A percentile compares a stretch with the other conserved stretches of the same genome.
Conservation (phyloP, 768 basidiomycete species). For the Aureoboletus auriporus region DNA sequence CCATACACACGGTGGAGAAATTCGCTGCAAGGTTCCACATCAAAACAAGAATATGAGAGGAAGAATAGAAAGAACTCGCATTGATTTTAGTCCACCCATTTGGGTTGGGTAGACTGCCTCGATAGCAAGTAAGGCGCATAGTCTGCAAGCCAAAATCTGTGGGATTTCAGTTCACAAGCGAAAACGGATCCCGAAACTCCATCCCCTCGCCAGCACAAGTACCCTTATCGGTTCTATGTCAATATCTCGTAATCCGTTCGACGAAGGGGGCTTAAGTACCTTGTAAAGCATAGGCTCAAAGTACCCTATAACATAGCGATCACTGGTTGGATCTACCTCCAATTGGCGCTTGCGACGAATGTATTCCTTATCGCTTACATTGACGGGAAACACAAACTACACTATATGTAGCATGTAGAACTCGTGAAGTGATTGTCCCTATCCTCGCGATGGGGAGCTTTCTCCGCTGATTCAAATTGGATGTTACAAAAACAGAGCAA, state of each 20-base stretch:
- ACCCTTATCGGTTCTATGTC: not conserved
- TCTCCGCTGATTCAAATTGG: too few relatives aligned
- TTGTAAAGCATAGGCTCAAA: constrained; percentile 10
- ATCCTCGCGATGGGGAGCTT: not conserved
- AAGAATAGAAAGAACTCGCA: not conserved
- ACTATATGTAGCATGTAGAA: not conserved
- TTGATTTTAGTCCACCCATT: constrained; percentile 12
- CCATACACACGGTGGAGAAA: constrained; percentile 3
- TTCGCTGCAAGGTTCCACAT: not conserved
- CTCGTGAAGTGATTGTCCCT: not conserved
- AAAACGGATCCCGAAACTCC: constrained; percentile 9
- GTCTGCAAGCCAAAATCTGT: constrained; percentile 1
- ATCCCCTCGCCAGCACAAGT: not conserved
- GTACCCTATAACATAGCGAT: constrained; percentile 7
- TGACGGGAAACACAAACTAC: not conserved
- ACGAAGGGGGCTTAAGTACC: not conserved
- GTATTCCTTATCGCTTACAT: constrained; percentile 8
- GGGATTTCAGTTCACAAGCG: not conserved
- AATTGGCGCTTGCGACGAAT: not conserved
- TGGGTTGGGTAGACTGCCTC: constrained; percentile 2
- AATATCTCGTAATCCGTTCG: not conserved
- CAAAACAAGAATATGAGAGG: not conserved
- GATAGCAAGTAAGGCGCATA: constrained; percentile 6
- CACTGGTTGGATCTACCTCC: not conserved
- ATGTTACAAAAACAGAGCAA: too few relatives aligned